Base-by-base conservation (phyloP, 495 filamentous ascomycete genomes). In the Xylaria castorea region DNA sequence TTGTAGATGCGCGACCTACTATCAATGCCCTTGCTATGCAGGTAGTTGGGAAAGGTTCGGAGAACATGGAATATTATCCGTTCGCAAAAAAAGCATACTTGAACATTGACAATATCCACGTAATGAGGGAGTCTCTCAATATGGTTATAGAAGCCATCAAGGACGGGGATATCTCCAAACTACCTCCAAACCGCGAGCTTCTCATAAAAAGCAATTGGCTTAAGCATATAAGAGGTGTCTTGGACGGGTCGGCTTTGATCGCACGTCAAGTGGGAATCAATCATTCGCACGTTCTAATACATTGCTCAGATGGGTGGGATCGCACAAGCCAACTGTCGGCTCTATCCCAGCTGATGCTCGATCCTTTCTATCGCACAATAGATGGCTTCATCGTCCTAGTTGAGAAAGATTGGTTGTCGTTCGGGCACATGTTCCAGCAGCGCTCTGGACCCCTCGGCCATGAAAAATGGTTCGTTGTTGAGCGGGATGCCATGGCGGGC, bases 71-170 rank as follows among this genome's bases (percentile, higher is more conserved):
- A 65, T 93, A 98, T 80, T 99, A 99, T 80, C 92, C 90, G 64
- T 94, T 93, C 76, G 93, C 93, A 38, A 94, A 93, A 51, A 97
- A 97, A 78, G 93, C 91, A 0, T 98, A 96, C 76, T 86, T 99
- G n/a, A 95, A 95, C 58, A 99, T 99, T 77, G 96, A 97, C 79
- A 99, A 99, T 75, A 98, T 99, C 71, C 96, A 99, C 79, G 95
- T 98, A 68, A 99, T 99, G 96, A 87, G 96, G 70, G 92, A 94
- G 63, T 98, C 95, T 3, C 82, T 99, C 66, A 90, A 92, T 57
- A 97, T 93, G 70, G 93, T 99, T 32, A 85, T 98, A 61, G 94
- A 96, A 70, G 91, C 95, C 12, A 83, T 99, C 76, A 97, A 97
- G 77, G 95, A 98, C 63, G 92, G 94, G 4, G 96, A 99, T 80